Evolutionary conservation across 306 rosid species (phyloP), one percentile per base, ranked within the genome.

Genomic region (Parietaria judaica): DNA sequence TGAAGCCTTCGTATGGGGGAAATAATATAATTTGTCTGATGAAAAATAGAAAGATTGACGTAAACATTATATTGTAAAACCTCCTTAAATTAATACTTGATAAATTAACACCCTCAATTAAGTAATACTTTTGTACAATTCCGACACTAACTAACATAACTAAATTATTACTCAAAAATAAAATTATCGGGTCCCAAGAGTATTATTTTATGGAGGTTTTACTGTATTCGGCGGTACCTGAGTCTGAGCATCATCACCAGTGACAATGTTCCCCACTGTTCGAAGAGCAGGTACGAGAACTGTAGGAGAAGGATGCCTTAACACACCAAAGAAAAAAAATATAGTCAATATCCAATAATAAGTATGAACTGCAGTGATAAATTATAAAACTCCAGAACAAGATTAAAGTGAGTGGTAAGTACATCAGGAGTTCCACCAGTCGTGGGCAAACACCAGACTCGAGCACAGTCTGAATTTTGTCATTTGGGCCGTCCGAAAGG

Each of bases 281-380:
- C 85, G 85, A 65, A 85, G 85, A 54, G 85, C 83, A 36, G 88
- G 87, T 34, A 81, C 72, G 53, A 85, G 78, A 75, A 85, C 83
- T 0, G 78, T 75, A 57, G 83, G 61, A 1, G 85, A 76, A 14
- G 75, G 87, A 82, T 85, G 86, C 14, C 88, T 85, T 66, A 17
- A 17, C 53, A 74, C 70, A 65, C 50, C 37, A 70, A 66, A 43
- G 36, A 17, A 16, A 14, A 23, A 9, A 60, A 3, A 44, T 54
- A 31, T 34, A 60, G 53, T 71, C 64, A 73, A 48, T 14, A 14
- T 3, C 50, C 17, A 61, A 16, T 56, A 65, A 52, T 41, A 41
- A 5, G 9, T 41, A 41, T 41, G 6, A 41, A 41, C 45, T 41
- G 45, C 6, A 41, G 45, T 41, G 9, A 41, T 5, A 41, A 41